Percentiles rank a stretch among this genome's conserved stretches.
Conservation (phyloP, 2,329 filamentous ascomycete species). For the Tolypocladium nubicola region DNA sequence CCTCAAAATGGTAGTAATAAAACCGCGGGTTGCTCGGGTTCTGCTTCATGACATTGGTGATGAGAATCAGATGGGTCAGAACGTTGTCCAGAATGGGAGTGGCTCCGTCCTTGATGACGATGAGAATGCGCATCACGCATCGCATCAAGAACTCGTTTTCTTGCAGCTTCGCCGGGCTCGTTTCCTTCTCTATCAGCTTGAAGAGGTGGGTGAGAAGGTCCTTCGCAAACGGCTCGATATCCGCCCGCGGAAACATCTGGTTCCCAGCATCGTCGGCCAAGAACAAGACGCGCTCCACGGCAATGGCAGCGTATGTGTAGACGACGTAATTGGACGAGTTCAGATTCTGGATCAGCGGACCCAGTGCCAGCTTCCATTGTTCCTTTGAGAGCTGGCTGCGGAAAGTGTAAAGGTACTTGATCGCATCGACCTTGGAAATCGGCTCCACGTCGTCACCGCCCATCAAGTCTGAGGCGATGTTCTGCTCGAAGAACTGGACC, state of each 20-base stretch:
- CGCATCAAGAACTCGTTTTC: slow-evolving; percentile 99
- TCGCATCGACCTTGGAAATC: slow-evolving; percentile 91
- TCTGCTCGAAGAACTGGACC: slow-evolving; percentile 86
- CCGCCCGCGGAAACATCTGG: slow-evolving; percentile 67
- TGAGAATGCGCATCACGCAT: slow-evolving; percentile 93
- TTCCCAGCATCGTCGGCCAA: slow-evolving; percentile 66
- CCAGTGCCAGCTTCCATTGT: slow-evolving; percentile 84
- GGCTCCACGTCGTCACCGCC: slow-evolving; percentile 59
- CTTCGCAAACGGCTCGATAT: slow-evolving; percentile 73
- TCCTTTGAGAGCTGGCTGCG: slow-evolving; percentile 86
- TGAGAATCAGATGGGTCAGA: slow-evolving; percentile 74
- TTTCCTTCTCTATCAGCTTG: slow-evolving; percentile 77
- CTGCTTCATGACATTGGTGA: slow-evolving; percentile 82
- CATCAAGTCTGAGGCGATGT: slow-evolving; percentile 83
- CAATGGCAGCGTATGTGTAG: slow-evolving; percentile 94
- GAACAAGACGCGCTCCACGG: slow-evolving; percentile 85
- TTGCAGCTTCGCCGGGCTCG: slow-evolving; percentile 82
- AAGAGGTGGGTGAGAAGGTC: slow-evolving; percentile 86
- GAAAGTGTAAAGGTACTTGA: slow-evolving; percentile 97
- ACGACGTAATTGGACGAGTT: slow-evolving; percentile 89
- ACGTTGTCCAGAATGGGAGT: slow-evolving; percentile 64
- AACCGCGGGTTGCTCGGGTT: slow-evolving; percentile 97
- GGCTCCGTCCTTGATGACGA: slow-evolving; percentile 81
- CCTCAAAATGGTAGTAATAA: slow-evolving; percentile 98
- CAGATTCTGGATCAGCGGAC: slow-evolving; percentile 82